These are phyloP conservation scores for Actinidia polygama DNA, from an alignment of 179 eudicot genomes.

Conservation along the genomic window DNA sequence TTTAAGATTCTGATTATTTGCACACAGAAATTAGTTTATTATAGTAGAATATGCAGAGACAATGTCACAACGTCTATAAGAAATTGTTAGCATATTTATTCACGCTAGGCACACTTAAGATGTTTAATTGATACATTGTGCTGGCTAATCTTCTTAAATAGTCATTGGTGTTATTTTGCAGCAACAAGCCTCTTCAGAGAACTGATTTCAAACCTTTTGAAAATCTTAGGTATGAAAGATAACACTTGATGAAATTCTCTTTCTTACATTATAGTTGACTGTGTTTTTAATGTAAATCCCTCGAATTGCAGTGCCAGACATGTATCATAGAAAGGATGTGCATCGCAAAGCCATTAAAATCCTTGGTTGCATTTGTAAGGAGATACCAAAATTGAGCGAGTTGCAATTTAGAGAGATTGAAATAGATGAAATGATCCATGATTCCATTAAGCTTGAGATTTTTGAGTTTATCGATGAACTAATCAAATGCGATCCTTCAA, in stretches of 20 bases:
- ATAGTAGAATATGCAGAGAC: not conserved
- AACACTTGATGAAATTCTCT: not conserved
- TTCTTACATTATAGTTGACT: not conserved
- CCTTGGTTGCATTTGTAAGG: slow-evolving; percentile 12
- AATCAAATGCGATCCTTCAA: slow-evolving; percentile 6
- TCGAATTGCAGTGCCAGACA: not conserved
- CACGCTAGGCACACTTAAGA: not conserved
- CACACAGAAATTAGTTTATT: not conserved
- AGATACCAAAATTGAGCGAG: slow-evolving; percentile 9
- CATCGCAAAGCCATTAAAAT: not conserved
- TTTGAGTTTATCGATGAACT: not conserved
- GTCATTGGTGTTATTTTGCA: not conserved
- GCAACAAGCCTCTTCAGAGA: not conserved
- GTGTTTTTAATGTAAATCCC: not conserved
- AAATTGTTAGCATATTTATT: not conserved
- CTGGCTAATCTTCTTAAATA: too few species aligned
- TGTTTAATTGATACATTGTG: not conserved
- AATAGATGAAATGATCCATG: slow-evolving; percentile 2
- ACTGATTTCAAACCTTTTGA: not conserved
- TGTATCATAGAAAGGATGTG: not conserved
- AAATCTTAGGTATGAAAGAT: not conserved
- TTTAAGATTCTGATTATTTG: too few species aligned
- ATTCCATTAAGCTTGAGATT: not conserved
- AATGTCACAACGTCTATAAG: too few species aligned
- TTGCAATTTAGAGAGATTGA: not conserved